Conservation (phyloP, 345 rosid species). For the Melaleuca alternifolia region DNA sequence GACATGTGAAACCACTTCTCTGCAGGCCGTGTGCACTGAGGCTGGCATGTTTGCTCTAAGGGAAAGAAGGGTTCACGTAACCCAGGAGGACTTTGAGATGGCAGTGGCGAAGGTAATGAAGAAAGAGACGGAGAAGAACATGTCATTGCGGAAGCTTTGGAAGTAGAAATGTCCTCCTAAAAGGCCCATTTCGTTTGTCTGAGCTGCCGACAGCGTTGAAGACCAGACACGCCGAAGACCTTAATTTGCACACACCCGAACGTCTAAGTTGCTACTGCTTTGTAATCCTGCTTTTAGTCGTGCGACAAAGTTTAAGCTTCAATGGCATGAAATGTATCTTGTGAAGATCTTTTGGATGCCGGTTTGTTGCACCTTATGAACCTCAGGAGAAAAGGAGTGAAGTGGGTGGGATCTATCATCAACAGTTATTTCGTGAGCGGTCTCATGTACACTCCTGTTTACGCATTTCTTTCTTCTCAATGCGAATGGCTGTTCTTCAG, state of each 20-base stretch:
- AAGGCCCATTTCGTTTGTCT: neutral
- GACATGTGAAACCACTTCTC: neutral
- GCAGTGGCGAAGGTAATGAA: conserved; percentile 99
- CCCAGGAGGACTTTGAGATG: conserved; percentile 99
- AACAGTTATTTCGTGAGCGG: neutral
- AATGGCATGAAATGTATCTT: neutral
- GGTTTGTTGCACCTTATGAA: neutral
- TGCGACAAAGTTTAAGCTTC: neutral
- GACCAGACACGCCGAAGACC: neutral
- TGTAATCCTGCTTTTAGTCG: neutral
- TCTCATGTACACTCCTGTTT: neutral
- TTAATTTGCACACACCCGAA: neutral
- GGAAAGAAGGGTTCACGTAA: conserved; percentile 96
- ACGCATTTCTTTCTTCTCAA: neutral
- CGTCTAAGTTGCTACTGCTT: neutral
- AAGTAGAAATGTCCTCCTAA: conserved; percentile 31
- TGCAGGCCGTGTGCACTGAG: conserved; percentile 98
- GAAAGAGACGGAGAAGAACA: conserved; percentile 98
- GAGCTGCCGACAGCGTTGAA: neutral
- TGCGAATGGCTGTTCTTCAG: neutral
- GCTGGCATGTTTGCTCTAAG: conserved; percentile 99
- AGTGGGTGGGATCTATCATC: neutral
- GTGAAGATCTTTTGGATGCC: neutral
- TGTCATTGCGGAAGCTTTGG: conserved; percentile 98
- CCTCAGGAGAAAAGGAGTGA: neutral